These are phyloP conservation scores for Castanea sativa DNA, from an alignment of 306 rosid genomes.

Conservation along the genomic window DNA sequence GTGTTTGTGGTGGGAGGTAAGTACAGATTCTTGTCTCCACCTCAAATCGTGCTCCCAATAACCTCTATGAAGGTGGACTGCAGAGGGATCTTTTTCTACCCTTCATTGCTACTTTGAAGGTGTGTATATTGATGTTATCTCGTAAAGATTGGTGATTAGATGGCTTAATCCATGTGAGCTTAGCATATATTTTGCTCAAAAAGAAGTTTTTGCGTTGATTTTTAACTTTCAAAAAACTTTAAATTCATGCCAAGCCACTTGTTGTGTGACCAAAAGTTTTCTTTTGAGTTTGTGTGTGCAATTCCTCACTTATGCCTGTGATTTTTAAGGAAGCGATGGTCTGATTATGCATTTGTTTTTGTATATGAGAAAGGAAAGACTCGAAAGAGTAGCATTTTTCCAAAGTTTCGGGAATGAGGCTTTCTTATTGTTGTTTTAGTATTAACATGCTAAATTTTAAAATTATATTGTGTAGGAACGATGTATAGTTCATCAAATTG, in stretches of 20 bases:
- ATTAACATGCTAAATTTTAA: conserved; percentile 21
- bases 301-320: background rate
- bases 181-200: background rate
- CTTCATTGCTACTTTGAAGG: conserved; percentile 85
- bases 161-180: conserved; percentile 15
- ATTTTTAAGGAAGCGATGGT: conserved; percentile 13
- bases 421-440: conserved; percentile 1
- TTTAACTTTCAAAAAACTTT: background rate
- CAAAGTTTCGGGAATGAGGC: background rate
- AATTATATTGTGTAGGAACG: conserved; percentile 62
- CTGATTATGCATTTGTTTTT: conserved; percentile 7
- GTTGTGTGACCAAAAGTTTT: conserved; percentile 6
- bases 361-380: conserved; percentile 15
- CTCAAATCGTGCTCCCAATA: conserved; percentile 96
- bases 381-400: background rate
- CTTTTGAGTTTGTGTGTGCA: conserved; percentile 6
- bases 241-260: conserved; percentile 11
- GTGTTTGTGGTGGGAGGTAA: conserved; percentile 37
- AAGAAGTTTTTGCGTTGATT: background rate
- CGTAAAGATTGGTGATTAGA: conserved; percentile 7
- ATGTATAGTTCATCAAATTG: conserved; percentile 81
- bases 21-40: conserved; percentile 86
- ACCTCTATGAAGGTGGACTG: conserved; percentile 89
- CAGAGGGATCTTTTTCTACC: conserved; percentile 96
- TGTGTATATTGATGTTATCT: conserved; percentile 21